Evolutionary conservation across 176 grass and related monocot species (phyloP), one percentile per base, ranked within the genome.

Genomic region (maize (Zea mays)): DNA sequence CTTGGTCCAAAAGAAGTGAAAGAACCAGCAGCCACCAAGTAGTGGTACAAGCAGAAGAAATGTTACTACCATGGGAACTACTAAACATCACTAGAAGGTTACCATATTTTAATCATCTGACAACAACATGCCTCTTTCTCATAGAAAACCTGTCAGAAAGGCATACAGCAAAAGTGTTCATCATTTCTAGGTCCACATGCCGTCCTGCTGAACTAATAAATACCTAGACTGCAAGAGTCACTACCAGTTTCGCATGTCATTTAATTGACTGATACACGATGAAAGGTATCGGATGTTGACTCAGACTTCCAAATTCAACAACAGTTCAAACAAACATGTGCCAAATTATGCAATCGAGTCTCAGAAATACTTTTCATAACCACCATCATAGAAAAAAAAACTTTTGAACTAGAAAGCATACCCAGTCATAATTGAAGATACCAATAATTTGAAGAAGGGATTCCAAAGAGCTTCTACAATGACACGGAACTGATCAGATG

Each of bases 401-500:
- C 6, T 39, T 70, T 71, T 75, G 16, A 69, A 62, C 44, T 21
- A 77, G 17, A 77, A 80, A 87, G 33, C 85, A 78, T 99, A 99
- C 96, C 90, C 96, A 14, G 92, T 95, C 90, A 89, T 99, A 86
- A 93, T 95, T 54, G 92, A 99, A 86, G 96, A 99, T 76, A 99
- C 92, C 60, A 95, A 86, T 83, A 99, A 80, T 66, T 95, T 94
- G 85, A 95, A 92, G 75, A 99, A 87, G 20, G 92, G 90, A 62
- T 76, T 87, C 96, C 96, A 99, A 60, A 90, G 87, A 50, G 90
- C 90, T 88, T 99, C 92, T 66, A 99, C 85, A 46, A 85, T 79
- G 14, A 99, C 92, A 77, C 87, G 83, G 81, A 99, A 99, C 78
- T 99, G 96, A 84, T 99, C 87, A 64, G 96, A 99, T 83, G 96